Base-by-base conservation (phyloP, 1,284 basidiomycete species). In the Mycena citricolor region DNA sequence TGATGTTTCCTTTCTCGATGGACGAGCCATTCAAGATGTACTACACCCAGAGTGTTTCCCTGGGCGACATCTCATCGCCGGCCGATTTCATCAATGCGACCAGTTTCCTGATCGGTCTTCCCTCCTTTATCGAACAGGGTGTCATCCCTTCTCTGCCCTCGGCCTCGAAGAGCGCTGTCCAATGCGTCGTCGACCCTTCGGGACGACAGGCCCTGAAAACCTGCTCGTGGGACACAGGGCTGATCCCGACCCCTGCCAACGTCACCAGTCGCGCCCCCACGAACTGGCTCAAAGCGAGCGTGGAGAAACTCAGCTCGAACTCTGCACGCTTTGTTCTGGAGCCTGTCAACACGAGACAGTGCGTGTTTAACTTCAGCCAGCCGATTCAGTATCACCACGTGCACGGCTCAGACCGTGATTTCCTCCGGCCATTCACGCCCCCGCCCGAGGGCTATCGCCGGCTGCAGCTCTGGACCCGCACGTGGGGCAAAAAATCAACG, bases 401-500 rank as follows among this genome's bases (percentile, higher is more conserved):
- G 14, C 39, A 53, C 12, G 69, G 63, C 5, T 48, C 50, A 20
- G 62, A 65, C 5, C 61, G 55, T 20, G 65, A 58, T 4, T 57
- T 76, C 46, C 79, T 78, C 51, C 56, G 61, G 3, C 70, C 70
- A 4, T 79, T 76, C 55, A 66, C 25, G 54, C 74, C 11, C 65
- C 69, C 0, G 50, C 57, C 5, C 55, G 56, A 5, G 79, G 75
- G 1, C 39, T 79, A 26, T 60, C 24, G 57, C 23, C 68, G 75
- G 55, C 40, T 86, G 39, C 61, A 71, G 35, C 63, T 90, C 12
- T 90, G 83, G 83, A 83, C 79, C 46, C 70, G 86, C 21, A 71
- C 69, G n/a, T 89, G 86, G 79, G 79, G 71, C 11, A 69, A 69
- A 49, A 64, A 61, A 51, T 85, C 86, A 50, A 69, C 69, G 23